phyloP scores from a whole-genome alignment of 805 yeast species.

The Sugiyamaella mastotermitis region DNA sequence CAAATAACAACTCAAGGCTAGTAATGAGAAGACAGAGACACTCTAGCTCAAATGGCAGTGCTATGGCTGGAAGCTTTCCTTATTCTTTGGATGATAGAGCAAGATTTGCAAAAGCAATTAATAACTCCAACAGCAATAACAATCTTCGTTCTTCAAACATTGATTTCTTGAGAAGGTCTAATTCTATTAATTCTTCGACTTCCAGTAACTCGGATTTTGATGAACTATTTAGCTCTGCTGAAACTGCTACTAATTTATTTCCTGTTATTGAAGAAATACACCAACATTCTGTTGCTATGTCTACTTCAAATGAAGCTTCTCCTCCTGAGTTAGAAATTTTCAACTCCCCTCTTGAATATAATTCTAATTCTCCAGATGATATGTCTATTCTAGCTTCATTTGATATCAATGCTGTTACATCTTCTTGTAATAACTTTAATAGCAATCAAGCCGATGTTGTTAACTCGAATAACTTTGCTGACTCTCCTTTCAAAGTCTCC shows the following conservation, averaged over 20 bases:
- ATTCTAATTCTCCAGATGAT: slow-evolving; percentile 6
- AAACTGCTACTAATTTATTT: too few relatives aligned
- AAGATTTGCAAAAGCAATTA: not conserved
- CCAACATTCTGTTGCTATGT: not conserved
- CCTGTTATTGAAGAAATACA: not conserved
- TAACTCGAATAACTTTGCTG: not conserved
- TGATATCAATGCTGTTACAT: too few relatives aligned
- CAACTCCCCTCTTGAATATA: slow-evolving; percentile 5
- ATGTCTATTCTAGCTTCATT: slow-evolving; percentile 1
- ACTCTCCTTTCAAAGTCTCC: slow-evolving; percentile 1
- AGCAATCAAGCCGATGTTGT: not conserved
- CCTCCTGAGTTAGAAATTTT: slow-evolving; percentile 11
- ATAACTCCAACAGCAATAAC: not conserved
- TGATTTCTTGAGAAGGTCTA: slow-evolving; percentile 6
- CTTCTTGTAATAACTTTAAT: slow-evolving; percentile 1
- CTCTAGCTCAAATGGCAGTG: not conserved
- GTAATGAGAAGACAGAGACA: slow-evolving; percentile 7
- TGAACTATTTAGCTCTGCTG: too few relatives aligned
- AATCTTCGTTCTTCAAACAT: not conserved
- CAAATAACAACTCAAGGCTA: slow-evolving; percentile 1
- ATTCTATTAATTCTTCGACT: slow-evolving; percentile 7
- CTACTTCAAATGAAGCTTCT: slow-evolving; percentile 6
- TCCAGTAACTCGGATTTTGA: not conserved
- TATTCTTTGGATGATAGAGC: not conserved
- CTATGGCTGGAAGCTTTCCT: not conserved